phyloP scores from a whole-genome alignment of 2,329 filamentous ascomycete genomes.

The Botrytis squamosa region DNA sequence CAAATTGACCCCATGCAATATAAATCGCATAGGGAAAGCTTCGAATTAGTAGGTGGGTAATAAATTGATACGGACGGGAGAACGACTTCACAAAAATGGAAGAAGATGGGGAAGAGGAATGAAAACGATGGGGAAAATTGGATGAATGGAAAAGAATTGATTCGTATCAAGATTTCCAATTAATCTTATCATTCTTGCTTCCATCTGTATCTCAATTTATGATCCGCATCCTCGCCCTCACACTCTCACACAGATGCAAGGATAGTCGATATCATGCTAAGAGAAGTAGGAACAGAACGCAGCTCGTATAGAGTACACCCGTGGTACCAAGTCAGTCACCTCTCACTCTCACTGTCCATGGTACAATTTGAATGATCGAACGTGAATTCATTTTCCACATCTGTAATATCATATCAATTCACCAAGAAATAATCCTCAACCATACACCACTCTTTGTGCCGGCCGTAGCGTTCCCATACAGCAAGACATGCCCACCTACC shows the following conservation, averaged over 20 bases:
- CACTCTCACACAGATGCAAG: neutral
- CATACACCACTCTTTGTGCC: neutral
- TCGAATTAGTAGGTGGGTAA: neutral
- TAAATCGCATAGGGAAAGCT: conserved; percentile 18
- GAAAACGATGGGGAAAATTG: neutral
- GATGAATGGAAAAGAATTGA: neutral
- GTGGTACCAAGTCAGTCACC: neutral
- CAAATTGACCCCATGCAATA: conserved; percentile 14
- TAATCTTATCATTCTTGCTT: neutral
- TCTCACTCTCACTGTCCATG: neutral
- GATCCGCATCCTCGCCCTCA: neutral
- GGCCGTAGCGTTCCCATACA: neutral
- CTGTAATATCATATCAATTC: neutral
- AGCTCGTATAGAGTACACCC: neutral
- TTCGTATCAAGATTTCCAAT: neutral
- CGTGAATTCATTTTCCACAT: neutral
- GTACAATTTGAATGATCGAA: neutral
- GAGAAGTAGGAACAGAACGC: neutral
- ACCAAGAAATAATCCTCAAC: too few relatives aligned
- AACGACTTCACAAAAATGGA: too few relatives aligned
- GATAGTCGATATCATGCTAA: neutral
- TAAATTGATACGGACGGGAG: neutral
- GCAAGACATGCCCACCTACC: neutral
- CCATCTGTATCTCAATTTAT: neutral
- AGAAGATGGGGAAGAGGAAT: neutral